Conservation (phyloP, 2,329 filamentous ascomycete species). For the Sarocladium oryzae region DNA sequence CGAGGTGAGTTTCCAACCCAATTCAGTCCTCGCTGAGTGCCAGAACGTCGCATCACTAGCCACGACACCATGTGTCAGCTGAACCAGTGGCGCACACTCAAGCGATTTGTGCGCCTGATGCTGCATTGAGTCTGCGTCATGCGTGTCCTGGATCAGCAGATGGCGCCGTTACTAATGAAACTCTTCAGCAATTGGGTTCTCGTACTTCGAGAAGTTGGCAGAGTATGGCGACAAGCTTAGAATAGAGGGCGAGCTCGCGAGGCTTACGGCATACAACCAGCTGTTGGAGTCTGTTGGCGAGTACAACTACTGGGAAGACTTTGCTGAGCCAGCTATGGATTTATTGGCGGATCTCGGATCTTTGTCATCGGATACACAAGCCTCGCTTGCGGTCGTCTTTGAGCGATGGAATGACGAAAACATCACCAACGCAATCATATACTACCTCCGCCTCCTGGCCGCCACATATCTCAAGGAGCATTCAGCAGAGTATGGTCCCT, state of each 20-base stretch:
- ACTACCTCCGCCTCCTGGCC: slow-evolving; percentile 76
- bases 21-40: too few relatives aligned
- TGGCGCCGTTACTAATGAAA: too few relatives aligned
- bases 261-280: slow-evolving; percentile 65
- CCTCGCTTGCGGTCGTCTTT: slow-evolving; percentile 47
- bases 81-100: too few relatives aligned
- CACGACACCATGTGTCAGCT: too few relatives aligned
- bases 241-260: slow-evolving; percentile 63
- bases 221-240: slow-evolving; percentile 57
- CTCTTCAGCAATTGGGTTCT: slow-evolving; percentile 74
- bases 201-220: slow-evolving; percentile 83
- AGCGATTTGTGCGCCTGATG: too few relatives aligned
- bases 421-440: slow-evolving; percentile 70
- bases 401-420: slow-evolving; percentile 68
- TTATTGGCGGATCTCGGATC: slow-evolving; percentile 59
- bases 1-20: slow-evolving; percentile 67
- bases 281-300: slow-evolving; percentile 67
- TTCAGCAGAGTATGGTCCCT: slow-evolving; percentile 62
- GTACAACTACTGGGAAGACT: slow-evolving; percentile 69
- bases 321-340: slow-evolving; percentile 66
- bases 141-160: too few relatives aligned
- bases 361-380: slow-evolving; percentile 53
- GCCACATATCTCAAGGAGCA: slow-evolving; percentile 78
- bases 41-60: too few relatives aligned
- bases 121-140: not conserved